Conservation (phyloP, 2,329 filamentous ascomycete genomes). For the Trichoderma sp. region DNA sequence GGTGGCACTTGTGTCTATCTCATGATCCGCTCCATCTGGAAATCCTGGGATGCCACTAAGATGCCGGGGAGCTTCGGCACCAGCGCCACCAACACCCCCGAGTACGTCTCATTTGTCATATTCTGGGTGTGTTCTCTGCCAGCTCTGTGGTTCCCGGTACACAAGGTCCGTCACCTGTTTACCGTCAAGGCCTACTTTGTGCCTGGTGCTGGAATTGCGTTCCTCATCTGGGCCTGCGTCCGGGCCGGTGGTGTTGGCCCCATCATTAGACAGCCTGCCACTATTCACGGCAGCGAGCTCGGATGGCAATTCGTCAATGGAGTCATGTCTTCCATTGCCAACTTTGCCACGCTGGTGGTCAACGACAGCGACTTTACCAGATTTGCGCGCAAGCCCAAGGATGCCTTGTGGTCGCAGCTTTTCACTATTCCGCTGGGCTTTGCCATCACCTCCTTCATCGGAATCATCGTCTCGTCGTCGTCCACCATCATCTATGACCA, state of each 20-base stretch:
- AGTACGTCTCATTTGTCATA: slow-evolving; percentile 79
- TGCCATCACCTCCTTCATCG: slow-evolving; percentile 78
- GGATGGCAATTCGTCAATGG: slow-evolving; percentile 82
- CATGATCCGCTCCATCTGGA: slow-evolving; percentile 87
- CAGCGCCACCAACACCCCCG: slow-evolving; percentile 66
- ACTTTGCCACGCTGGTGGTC: slow-evolving; percentile 83
- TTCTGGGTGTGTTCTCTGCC: slow-evolving; percentile 82
- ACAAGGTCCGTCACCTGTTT: slow-evolving; percentile 85
- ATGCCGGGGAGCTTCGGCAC: slow-evolving; percentile 66
- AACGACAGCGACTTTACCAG: slow-evolving; percentile 83
- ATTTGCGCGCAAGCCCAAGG: slow-evolving; percentile 72
- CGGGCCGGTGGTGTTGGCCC: slow-evolving; percentile 80
- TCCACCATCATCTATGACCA: slow-evolving; percentile 65
- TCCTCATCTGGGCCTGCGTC: slow-evolving; percentile 83
- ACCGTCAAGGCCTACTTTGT: slow-evolving; percentile 86
- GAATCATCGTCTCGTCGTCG: slow-evolving; percentile 73
- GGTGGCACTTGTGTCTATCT: slow-evolving; percentile 81
- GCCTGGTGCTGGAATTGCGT: slow-evolving; percentile 76
- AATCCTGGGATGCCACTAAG: slow-evolving; percentile 55
- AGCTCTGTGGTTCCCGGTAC: slow-evolving; percentile 84
- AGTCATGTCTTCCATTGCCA: slow-evolving; percentile 85
- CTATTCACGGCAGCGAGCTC: slow-evolving; percentile 62
- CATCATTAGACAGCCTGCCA: slow-evolving; percentile 68
- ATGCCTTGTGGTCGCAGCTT: slow-evolving; percentile 79
- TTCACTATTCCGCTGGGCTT: slow-evolving; percentile 70